Conservation (phyloP, 495 filamentous ascomycete species). For the Tuber melanosporum region DNA sequence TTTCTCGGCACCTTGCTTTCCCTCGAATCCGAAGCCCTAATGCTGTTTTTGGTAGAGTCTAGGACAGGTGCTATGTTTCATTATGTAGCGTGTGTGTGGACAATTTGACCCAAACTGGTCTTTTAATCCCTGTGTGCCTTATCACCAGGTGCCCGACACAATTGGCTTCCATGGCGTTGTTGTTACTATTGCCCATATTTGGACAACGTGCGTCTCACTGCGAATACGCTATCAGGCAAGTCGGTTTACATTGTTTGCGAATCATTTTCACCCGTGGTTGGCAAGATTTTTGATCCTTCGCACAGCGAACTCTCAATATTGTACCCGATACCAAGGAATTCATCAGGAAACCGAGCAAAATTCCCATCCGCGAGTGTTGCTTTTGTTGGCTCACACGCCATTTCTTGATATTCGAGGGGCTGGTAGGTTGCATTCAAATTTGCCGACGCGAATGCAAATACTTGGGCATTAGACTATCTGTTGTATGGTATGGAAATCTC, state of each 20-base stretch:
- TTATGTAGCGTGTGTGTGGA: not conserved
- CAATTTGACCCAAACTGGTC: not conserved
- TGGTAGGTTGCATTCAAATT: not conserved
- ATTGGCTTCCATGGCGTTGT: not conserved
- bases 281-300: not conserved
- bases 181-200: not conserved
- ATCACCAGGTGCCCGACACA: not conserved
- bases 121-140: not conserved
- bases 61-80: not conserved
- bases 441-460: not conserved
- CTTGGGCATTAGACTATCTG: not conserved
- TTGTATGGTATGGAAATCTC: not conserved
- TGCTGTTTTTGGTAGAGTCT: not conserved
- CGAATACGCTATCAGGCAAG: not conserved
- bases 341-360: not conserved
- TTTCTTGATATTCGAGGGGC: not conserved
- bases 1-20: not conserved
- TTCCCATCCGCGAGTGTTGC: not conserved
- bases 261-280: not conserved
- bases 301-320: not conserved
- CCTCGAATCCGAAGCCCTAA: not conserved
- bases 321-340: not conserved
- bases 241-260: not conserved
- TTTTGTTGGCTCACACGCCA: not conserved
- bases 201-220: not conserved